phyloP scores from a whole-genome alignment of 1,284 basidiomycete genomes.

The Trichosporon ovoides region DNA sequence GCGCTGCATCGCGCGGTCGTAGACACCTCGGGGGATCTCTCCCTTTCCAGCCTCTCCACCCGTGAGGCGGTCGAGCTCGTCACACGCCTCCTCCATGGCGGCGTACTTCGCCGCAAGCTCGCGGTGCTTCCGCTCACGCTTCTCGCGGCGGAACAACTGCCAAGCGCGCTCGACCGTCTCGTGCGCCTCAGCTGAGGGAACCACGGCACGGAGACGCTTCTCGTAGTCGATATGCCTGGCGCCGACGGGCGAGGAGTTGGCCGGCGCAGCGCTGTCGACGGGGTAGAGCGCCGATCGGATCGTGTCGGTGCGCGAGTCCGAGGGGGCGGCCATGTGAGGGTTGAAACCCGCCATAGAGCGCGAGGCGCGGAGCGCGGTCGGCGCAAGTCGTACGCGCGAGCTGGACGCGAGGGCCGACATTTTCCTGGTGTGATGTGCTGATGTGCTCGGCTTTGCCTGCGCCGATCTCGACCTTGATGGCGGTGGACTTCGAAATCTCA shows the following conservation, averaged over 20 bases:
- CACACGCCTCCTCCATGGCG: conserved; percentile 73
- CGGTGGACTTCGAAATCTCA: conserved; percentile 5
- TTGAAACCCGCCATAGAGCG: conserved; percentile 8
- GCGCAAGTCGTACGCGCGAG: conserved; percentile 2
- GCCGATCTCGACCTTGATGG: neutral
- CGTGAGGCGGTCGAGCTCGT: conserved; percentile 60
- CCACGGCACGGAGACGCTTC: conserved; percentile 64
- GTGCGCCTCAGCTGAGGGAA: conserved; percentile 81
- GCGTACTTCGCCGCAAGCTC: conserved; percentile 67
- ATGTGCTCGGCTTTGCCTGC: too few species aligned
- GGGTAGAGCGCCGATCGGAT: conserved; percentile 77
- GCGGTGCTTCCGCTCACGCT: conserved; percentile 62
- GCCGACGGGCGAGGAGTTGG: conserved; percentile 61
- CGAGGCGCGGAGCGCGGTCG: neutral
- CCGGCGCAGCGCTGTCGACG: conserved; percentile 53
- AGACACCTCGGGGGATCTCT: conserved; percentile 50
- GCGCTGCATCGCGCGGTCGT: conserved; percentile 65
- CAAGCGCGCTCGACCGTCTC: conserved; percentile 91
- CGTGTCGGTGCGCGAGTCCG: conserved; percentile 63
- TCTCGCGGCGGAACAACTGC: conserved; percentile 70
- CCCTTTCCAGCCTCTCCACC: conserved; percentile 14
- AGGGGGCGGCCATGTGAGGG: conserved; percentile 19
- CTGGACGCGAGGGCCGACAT: conserved; percentile 13
- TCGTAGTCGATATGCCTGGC: conserved; percentile 71
- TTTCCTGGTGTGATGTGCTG: too few species aligned